Evolutionary conservation across 306 rosid species (phyloP).

Genomic region (Quercus robur): DNA sequence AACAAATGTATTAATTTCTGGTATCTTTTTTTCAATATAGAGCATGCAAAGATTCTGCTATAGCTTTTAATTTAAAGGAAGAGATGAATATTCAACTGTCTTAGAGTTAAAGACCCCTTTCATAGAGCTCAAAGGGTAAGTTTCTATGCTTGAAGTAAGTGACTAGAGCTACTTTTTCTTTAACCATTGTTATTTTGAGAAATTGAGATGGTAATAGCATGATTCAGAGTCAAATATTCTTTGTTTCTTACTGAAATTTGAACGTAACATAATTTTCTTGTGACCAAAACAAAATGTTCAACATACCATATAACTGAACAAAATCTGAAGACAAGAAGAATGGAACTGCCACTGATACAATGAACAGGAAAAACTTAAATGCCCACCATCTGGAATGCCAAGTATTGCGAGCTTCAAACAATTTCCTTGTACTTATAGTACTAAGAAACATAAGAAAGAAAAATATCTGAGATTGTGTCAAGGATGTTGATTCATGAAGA

Average conservation of each 20-base stretch:
- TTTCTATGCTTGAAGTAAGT: neutral
- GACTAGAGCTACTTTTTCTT: neutral
- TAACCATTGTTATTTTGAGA: neutral
- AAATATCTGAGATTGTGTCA: slow-evolving; percentile 67
- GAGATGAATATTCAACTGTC: neutral
- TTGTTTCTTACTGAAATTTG: neutral
- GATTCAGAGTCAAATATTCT: neutral
- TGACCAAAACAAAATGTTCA: neutral
- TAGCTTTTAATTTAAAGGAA: neutral
- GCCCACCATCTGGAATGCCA: slow-evolving; percentile 91
- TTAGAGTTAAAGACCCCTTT: neutral
- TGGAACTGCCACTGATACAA: slow-evolving; percentile 56
- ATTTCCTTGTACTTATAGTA: slow-evolving; percentile 62
- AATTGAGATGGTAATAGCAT: neutral
- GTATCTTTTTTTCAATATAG: neutral
- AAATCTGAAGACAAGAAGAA: slow-evolving; percentile 51
- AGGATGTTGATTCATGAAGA: slow-evolving; percentile 29
- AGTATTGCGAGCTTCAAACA: slow-evolving; percentile 46
- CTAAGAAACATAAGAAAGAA: slow-evolving; percentile 71
- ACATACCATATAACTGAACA: slow-evolving; percentile 69
- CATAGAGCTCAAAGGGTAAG: neutral
- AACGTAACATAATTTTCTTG: neutral
- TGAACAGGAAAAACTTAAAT: slow-evolving; percentile 47
- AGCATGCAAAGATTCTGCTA: neutral
- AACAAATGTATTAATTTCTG: neutral